Base-by-base conservation (phyloP, 2,329 filamentous ascomycete genomes). In the Nannizzia gypsea region DNA sequence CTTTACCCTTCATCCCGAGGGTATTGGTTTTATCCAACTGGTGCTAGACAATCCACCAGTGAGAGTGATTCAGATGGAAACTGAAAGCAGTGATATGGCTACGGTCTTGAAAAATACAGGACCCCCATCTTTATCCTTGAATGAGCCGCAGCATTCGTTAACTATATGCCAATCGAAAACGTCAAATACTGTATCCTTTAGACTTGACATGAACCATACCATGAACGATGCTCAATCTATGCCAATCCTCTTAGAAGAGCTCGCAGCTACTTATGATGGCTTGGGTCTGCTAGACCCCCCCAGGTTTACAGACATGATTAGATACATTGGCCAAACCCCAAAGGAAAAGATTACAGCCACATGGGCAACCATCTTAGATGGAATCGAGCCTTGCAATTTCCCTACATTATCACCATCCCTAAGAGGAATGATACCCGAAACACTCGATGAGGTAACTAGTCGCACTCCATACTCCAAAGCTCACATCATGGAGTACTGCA, bases 91-190 rank as follows among this genome's bases (percentile, higher is more conserved):
- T 20, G 17, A 22, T 17, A 1, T 4, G 20, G 15, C 13, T 20
- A 6, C 26, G n/a, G 15, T 22, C 3, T 34, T 36, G 22, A 15
- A 4, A 1, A 3, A 36, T 6, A 17, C 6, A 11, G 52, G 36
- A 24, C 13, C 6, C 9, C 52, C 26, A 22, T 17, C n/a, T 31
- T 55, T 36, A 5, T 5, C 4, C 2, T 3, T n/a, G 5, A 9
- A 20, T 6, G 26, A 36, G 13, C 26, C 26, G 17, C 28, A 38
- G 1, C 71, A 75, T 22, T 69, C 72, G 42, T 31, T 74, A 13
- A 69, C 67, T 1, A 63, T 75, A 13, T 74, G 4, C 17, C n/a
- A 8, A 11, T 46, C 42, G 8, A 46, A 42, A n/a, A 6, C 38
- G 6, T 6, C n/a, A 42, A 42, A 8, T 42, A 15, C 1, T 3